Evolutionary conservation across 129 eudicot genomes (phyloP).

Genomic region (Smallanthus sonchifolius): DNA sequence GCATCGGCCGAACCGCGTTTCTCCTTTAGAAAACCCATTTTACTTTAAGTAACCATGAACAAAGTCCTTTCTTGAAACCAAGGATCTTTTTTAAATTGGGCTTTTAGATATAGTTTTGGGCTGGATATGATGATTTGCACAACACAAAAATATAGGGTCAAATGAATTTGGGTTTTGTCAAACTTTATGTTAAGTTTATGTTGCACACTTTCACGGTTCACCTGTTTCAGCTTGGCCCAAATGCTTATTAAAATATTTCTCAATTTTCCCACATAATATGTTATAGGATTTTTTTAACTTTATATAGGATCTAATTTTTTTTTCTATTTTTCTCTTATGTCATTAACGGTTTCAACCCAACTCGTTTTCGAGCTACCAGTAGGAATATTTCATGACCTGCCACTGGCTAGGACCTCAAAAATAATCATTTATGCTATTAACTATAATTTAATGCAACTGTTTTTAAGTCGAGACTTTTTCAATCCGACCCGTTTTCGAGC

Average conservation of each 20-base stretch:
- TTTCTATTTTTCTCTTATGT: no score
- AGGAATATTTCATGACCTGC: no score
- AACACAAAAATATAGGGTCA: neutral
- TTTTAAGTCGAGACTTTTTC: no score
- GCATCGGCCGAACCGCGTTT: neutral
- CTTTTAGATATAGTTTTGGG: neutral
- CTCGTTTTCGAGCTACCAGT: neutral
- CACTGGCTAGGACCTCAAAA: no score
- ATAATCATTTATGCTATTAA: no score
- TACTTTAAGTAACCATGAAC: neutral
- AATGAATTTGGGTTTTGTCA: neutral
- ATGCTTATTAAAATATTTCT: neutral
- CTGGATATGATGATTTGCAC: neutral
- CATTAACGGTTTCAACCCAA: no score
- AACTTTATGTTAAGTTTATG: neutral
- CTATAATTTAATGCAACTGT: no score
- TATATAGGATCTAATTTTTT: no score
- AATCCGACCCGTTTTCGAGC: no score
- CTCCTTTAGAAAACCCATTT: neutral
- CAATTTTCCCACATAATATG: neutral
- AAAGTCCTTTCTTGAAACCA: neutral
- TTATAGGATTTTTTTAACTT: no score
- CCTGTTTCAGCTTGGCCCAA: neutral
- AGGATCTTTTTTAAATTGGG: neutral
- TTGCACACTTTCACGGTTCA: neutral